Conservation (phyloP, 2,329 filamentous ascomycete species). For the Trichoderma gracile region DNA sequence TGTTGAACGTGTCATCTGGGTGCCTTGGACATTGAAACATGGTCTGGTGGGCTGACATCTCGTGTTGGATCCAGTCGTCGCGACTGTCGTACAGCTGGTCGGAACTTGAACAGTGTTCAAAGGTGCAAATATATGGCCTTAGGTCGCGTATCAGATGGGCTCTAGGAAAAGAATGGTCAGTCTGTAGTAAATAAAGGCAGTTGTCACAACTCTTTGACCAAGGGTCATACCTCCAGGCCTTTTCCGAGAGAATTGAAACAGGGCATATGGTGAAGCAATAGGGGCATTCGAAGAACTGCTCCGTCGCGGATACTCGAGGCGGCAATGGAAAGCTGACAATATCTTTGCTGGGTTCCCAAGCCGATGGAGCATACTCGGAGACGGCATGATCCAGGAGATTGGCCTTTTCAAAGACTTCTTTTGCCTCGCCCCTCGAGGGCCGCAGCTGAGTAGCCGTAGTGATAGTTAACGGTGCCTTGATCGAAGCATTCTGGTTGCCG, state of each 20-base stretch:
- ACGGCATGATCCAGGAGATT: neutral
- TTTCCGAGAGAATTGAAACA: slow-evolving; percentile 1
- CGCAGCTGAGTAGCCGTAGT: slow-evolving; percentile 10
- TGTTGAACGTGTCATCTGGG: neutral
- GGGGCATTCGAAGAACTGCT: slow-evolving; percentile 19
- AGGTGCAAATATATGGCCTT: slow-evolving; percentile 19
- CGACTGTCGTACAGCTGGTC: slow-evolving; percentile 17
- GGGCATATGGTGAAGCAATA: slow-evolving; percentile 23
- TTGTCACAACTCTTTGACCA: too few relatives aligned
- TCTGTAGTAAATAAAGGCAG: too few relatives aligned
- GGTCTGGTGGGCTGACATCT: neutral
- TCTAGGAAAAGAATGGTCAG: neutral
- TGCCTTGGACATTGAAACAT: slow-evolving; percentile 2
- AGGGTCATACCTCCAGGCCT: slow-evolving; percentile 15
- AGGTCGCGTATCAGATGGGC: slow-evolving; percentile 22
- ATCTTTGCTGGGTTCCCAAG: slow-evolving; percentile 19
- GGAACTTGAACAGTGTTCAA: slow-evolving; percentile 2
- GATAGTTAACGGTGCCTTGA: neutral
- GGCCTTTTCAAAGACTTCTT: neutral
- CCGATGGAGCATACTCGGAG: slow-evolving; percentile 20
- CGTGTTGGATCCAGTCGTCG: slow-evolving; percentile 20
- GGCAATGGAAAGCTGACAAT: slow-evolving; percentile 16
- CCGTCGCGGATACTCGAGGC: neutral
- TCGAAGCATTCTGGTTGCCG: neutral
- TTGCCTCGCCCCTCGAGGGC: neutral